Evolutionary conservation across 2,329 filamentous ascomycete genomes (phyloP), one percentile per base, ranked within the genome.

Genomic region (Epicoccum nigrum): DNA sequence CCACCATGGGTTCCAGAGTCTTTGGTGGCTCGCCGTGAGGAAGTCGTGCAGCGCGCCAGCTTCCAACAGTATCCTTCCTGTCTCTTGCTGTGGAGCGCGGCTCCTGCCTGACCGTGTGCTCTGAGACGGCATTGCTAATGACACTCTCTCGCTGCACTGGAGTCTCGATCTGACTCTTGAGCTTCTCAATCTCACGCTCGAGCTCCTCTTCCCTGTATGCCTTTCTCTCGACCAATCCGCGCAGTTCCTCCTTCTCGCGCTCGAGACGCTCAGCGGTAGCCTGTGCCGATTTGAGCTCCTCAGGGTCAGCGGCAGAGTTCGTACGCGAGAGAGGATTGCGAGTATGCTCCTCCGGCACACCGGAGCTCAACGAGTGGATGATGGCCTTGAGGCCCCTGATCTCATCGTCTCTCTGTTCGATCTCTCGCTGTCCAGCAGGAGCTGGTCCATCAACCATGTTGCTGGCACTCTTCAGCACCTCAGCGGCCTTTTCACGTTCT

Each of bases 351-450:
- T 70, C 77, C 9, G 86, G 83, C 21, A 55, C 62, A 60, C 90
- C 90, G 55, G 91, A 83, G 71, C 92, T 96, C 30, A 99, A 81
- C 15, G 91, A 96, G 75, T 97, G 93, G 54, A 99, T 97, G 69
- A 99, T 97, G 34, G 94, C 93, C 75, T 97, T 99, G 59, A 99
- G 82, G 38, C 94, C 94, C 56, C 93, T 85, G 67, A 99, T 97
- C 77, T 99, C 94, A 64, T 99, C 94, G 66, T 99, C 93, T 70
- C 95, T 94, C 69, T 96, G 89, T 69, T 95, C 92, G 23, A 97
- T 75, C 58, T 96, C 92, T 72, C 90, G 90, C 34, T 83, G 82
- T 28, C 73, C 69, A 52, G 74, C 70, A 31, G 67, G 73, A 16
- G 67, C 62, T 28, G 72, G 69, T 7, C 65, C 69, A 41, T 79